These are phyloP conservation scores for Firmiana major DNA, from an alignment of 345 rosid species.

Conservation along the genomic window DNA sequence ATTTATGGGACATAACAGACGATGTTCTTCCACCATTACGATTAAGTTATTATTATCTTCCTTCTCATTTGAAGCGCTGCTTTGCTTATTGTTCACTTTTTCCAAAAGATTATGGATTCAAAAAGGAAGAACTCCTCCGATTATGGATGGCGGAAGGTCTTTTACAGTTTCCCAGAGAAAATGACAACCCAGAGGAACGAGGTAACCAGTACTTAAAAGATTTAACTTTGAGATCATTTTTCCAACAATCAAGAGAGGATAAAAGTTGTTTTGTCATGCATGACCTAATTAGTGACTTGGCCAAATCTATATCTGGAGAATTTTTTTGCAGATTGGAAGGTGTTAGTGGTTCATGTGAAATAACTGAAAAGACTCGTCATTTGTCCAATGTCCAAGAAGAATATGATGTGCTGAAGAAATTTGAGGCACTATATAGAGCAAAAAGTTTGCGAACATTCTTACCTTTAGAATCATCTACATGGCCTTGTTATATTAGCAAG, in stretches of 20 bases:
- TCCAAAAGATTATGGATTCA: too few species aligned
- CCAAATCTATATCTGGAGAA: background rate
- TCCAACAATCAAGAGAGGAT: background rate
- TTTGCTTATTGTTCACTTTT: too few species aligned
- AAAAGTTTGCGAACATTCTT: conserved; percentile 10
- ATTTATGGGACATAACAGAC: conserved; percentile 6
- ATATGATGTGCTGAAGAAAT: background rate
- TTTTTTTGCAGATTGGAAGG: conserved; percentile 1
- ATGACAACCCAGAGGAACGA: too few species aligned
- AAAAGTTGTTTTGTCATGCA: background rate
- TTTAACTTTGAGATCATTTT: background rate
- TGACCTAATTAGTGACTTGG: background rate
- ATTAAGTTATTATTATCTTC: conserved; percentile 23
- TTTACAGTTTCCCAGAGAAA: too few species aligned
- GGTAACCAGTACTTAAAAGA: too few species aligned
- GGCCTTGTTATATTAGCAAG: background rate
- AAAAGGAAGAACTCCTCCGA: too few species aligned
- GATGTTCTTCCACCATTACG: conserved; percentile 12
- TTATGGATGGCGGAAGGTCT: too few species aligned
- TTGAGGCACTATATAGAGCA: background rate
- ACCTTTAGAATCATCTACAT: background rate
- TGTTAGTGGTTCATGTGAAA: background rate
- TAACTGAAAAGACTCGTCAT: conserved; percentile 7
- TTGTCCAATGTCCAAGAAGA: background rate
- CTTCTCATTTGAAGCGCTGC: background rate